Conservation (phyloP, 768 basidiomycete species). For the Boletales sp. region DNA sequence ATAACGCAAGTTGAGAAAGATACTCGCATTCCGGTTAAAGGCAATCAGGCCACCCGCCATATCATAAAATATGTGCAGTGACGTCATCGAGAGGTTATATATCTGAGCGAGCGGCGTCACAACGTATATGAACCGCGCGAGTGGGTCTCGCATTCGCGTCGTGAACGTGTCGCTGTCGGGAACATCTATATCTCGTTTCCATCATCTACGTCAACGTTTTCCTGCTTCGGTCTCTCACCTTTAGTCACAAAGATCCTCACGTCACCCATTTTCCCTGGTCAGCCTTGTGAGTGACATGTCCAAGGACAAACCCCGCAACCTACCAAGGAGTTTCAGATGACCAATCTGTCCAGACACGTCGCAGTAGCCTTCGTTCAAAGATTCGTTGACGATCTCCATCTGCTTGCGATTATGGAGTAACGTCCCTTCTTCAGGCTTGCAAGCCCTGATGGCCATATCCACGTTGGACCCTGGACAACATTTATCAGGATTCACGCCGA, state of each 20-base stretch:
- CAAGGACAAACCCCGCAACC: conserved; percentile 12
- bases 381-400: conserved; percentile 72
- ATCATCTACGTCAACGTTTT: neutral
- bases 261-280: conserved; percentile 54
- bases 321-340: conserved; percentile 62
- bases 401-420: conserved; percentile 60
- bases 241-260: conserved; percentile 62
- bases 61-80: conserved; percentile 88
- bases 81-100: conserved; percentile 69
- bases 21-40: conserved; percentile 85
- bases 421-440: conserved; percentile 61
- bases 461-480: conserved; percentile 52
- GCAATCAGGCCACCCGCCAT: conserved; percentile 78
- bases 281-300: conserved; percentile 2
- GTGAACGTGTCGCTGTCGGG: conserved; percentile 49
- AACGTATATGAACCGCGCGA: conserved; percentile 72
- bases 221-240: conserved; percentile 37
- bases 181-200: conserved; percentile 44
- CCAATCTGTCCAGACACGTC: conserved; percentile 65
- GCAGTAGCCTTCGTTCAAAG: conserved; percentile 78
- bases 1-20: conserved; percentile 87
- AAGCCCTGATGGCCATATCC: conserved; percentile 68
- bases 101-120: conserved; percentile 62
- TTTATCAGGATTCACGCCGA: neutral
- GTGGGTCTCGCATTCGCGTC: conserved; percentile 46